phyloP scores from a whole-genome alignment of 2,329 filamentous ascomycete species.

The Botrytis pseudocinerea region DNA sequence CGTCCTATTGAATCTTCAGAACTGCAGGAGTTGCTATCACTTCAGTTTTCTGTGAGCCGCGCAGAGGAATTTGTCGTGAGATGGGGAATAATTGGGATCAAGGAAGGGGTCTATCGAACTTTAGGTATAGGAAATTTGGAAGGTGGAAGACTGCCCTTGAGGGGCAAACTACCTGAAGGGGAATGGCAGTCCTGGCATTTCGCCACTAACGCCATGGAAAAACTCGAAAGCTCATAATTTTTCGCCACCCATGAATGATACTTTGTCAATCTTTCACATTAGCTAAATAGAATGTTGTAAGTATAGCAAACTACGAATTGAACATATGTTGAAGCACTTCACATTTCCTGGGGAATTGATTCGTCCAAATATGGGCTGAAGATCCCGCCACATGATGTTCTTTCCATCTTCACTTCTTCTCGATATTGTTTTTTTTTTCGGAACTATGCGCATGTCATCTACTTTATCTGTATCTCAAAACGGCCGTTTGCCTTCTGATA shows the following conservation, averaged over 20 bases:
- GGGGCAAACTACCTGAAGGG: slow-evolving; percentile 54
- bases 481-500: neutral
- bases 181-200: slow-evolving; percentile 46
- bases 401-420: neutral
- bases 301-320: neutral
- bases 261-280: neutral
- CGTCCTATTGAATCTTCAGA: slow-evolving; percentile 44
- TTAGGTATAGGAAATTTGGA: slow-evolving; percentile 57
- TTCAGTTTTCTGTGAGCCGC: slow-evolving; percentile 59
- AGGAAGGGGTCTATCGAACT: slow-evolving; percentile 58
- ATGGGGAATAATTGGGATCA: slow-evolving; percentile 58
- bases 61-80: slow-evolving; percentile 60
- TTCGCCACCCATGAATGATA: neutral
- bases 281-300: neutral
- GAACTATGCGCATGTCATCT: neutral
- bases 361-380: neutral
- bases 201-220: slow-evolving; percentile 5
- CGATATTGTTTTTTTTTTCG: neutral
- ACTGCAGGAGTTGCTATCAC: slow-evolving; percentile 47
- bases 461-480: neutral
- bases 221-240: slow-evolving; percentile 2
- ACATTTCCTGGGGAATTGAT: neutral
- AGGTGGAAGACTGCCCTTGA: slow-evolving; percentile 57
- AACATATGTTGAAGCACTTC: neutral
- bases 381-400: neutral